Evolutionary conservation across 176 grass and related monocot species (phyloP), one percentile per base, ranked within the genome.

Genomic region (Pontederia paniculata): DNA sequence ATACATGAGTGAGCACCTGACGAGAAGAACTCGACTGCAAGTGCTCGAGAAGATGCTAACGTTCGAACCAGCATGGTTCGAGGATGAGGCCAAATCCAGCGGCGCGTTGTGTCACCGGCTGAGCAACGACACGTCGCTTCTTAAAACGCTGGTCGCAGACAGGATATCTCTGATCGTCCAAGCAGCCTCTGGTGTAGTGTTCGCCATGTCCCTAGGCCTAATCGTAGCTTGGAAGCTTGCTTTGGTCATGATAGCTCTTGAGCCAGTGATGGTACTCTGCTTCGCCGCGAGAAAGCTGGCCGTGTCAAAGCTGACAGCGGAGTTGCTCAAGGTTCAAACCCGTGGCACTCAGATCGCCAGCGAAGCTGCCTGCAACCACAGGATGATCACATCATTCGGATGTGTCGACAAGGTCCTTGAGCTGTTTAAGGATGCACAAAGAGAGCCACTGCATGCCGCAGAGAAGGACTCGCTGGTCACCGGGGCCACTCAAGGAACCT

Each of bases 31-130:
- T 50, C 71, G 93, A 52, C 76, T 98, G 6, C 74, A 74, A 64
- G 83, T 90, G 47, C 77, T 98, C 8, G 83, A 98, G 66, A 98
- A 90, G 62, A 83, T 98, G 43, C 77, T 98, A 50, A 98, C 82
- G 4, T 98, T 98, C 67, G 93, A 98, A 59, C 64, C 83, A 11
- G 93, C 93, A 54, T 98, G 86, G 86, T 98, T 90, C 62, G 93
- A 97, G 70, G 93, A 97, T 28, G 93, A 88, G 68, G 59, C 83
- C 8, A 89, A 98, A 28, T 98, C 93, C 28, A 98, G 86, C 52
- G 86, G 74, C 55, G 76, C 86, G 4, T 23, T 97, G 70, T 98
- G 86, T 69, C 90, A 83, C 37, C 70, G 93, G 49, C 54, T 98
- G 44, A 91, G 86, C 61, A 89, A 84, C 23, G 86, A 90, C 54